Conservation (phyloP, 2,329 filamentous ascomycete genomes). For the Diaporthe velutina region DNA sequence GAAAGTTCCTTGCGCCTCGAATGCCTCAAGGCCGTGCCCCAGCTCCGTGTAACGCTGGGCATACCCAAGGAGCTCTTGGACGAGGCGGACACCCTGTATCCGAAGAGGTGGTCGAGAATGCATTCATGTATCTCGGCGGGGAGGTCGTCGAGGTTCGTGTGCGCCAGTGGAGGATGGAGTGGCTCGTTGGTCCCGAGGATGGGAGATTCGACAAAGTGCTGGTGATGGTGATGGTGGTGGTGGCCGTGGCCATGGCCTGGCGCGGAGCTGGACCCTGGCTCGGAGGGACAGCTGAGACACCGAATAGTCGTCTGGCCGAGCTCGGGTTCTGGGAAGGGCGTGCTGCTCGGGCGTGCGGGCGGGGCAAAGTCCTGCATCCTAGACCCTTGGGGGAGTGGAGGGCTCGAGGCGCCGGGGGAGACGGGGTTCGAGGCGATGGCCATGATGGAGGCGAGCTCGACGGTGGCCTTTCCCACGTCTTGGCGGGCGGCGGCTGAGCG, state of each 20-base stretch:
- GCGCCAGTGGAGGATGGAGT: constrained; percentile 36
- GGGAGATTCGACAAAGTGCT: constrained; percentile 36
- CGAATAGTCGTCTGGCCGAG: constrained; percentile 59
- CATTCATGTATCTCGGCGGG: constrained; percentile 80
- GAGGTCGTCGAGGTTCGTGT: constrained; percentile 63
- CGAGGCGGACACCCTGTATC: constrained; percentile 73
- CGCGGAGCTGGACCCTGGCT: constrained; percentile 46
- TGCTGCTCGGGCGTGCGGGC: constrained; percentile 69
- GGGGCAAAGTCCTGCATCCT: constrained; percentile 59
- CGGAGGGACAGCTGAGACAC: constrained; percentile 55
- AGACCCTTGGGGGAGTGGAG: constrained; percentile 62
- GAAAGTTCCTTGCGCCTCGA: constrained; percentile 77
- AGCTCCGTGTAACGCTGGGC: constrained; percentile 67
- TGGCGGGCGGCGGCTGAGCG: constrained; percentile 46
- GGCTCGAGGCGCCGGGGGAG: constrained; percentile 66
- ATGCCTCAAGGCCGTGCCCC: constrained; percentile 75
- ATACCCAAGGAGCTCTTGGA: constrained; percentile 68
- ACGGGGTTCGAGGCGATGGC: constrained; percentile 66
- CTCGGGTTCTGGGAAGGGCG: constrained; percentile 69
- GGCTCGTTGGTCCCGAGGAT: constrained; percentile 39
- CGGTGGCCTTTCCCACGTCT: constrained; percentile 55
- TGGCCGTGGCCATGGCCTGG: constrained; percentile 45
- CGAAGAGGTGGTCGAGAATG: constrained; percentile 79
- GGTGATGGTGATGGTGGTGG: constrained; percentile 42
- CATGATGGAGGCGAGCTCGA: constrained; percentile 60